These are phyloP conservation scores for Brettanomyces custersianus DNA, from an alignment of 805 yeast genomes.

Conservation along the genomic window DNA sequence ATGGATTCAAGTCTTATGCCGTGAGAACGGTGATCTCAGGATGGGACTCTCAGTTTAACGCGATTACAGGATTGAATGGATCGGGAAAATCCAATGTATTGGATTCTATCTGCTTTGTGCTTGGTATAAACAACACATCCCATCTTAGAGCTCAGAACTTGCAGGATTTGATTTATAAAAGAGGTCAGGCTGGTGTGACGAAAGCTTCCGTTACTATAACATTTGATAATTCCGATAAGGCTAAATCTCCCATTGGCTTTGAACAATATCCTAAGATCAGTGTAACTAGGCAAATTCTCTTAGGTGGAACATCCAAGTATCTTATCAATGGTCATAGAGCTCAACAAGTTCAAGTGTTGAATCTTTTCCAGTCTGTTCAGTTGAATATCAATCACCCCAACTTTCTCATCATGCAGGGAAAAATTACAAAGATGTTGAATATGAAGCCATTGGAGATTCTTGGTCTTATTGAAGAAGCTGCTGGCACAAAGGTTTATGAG, in stretches of 20 bases:
- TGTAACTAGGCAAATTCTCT: conserved; percentile 81
- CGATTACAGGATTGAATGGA: conserved; percentile 96
- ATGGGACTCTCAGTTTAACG: conserved; percentile 96
- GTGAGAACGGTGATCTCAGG: conserved; percentile 90
- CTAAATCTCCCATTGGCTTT: conserved; percentile 81
- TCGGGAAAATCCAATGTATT: conserved; percentile 95
- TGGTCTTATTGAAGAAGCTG: conserved; percentile 93
- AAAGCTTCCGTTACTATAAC: conserved; percentile 95
- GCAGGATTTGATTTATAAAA: conserved; percentile 89
- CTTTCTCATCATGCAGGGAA: conserved; percentile 97
- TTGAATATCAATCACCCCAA: conserved; percentile 95
- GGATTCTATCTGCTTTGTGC: conserved; percentile 96
- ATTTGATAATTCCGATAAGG: conserved; percentile 74
- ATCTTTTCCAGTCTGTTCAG: conserved; percentile 89
- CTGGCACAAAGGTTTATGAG: conserved; percentile 94
- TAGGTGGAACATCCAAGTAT: conserved; percentile 80
- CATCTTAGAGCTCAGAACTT: conserved; percentile 89
- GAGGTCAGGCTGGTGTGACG: conserved; percentile 98
- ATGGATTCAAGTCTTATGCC: conserved; percentile 97
- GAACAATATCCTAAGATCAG: conserved; percentile 70
- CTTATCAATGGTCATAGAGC: conserved; percentile 94
- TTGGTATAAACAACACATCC: conserved; percentile 91
- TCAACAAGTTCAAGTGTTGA: conserved; percentile 85
- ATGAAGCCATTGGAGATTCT: conserved; percentile 91
- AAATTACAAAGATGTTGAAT: conserved; percentile 91